Base-by-base conservation (phyloP, 2,329 filamentous ascomycete genomes). In the Aspergillus niger region DNA sequence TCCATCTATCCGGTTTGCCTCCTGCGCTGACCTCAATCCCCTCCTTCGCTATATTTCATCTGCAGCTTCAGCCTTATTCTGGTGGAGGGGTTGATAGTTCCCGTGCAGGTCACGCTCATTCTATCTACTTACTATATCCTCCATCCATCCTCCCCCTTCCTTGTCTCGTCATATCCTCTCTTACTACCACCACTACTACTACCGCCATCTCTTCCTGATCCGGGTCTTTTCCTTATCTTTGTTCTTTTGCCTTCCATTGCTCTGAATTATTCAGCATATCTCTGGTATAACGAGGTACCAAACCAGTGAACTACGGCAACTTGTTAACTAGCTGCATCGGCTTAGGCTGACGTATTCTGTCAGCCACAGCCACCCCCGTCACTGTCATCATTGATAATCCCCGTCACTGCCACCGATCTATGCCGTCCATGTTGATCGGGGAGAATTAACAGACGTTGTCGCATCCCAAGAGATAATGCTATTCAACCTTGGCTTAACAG, bases 401-500 rank as follows among this genome's bases (percentile, higher is more conserved):
- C 30, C 8, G 48, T 26, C 28, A 41, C 49, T 44, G 15, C 47
- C 47, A 50, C 26, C n/a, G 15, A 15, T 52, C 30, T 47, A 24
- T 15, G 32, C 49, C 55, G 57, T 66, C 66, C 56, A 66, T 68
- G 65, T 48, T 62, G 44, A 49, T 38, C 47, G 60, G 56, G 55
- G 41, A 62, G 32, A 49, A 50, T 49, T 26, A 53, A 43, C 59
- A 58, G 55, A 55, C 61, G 52, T 59, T 57, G 54, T 58, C 49
- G 59, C 47, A 56, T 61, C 59, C 52, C 59, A 56, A 61, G 61
- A 64, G 67, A 73, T 63, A 69, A 79, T 78, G 77, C 69, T 77
- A 58, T 70, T 78, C 61, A 78, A 77, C 65, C 70, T 79, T 64
- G 77, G 77, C 57, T 66, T 78, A 65, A 75, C 77, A 66, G 77